Conservation (phyloP, 2,329 filamentous ascomycete species). For the Fusarium avenaceum region DNA sequence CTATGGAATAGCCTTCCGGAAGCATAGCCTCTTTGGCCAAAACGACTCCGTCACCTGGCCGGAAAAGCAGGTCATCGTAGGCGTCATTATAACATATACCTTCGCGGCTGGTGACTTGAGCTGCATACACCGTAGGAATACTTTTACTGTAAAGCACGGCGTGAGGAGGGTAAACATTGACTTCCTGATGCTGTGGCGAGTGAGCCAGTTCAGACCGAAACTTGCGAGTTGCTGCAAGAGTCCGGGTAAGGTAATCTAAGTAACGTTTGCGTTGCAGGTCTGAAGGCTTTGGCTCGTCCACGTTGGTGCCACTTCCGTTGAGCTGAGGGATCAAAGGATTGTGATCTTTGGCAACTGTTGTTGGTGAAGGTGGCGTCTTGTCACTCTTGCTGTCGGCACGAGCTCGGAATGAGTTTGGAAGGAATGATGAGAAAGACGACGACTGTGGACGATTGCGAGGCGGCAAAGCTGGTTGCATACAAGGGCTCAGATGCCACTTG, state of each 20-base stretch:
- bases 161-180: constrained; percentile 85
- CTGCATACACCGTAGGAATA: constrained; percentile 86
- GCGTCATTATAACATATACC: constrained; percentile 81
- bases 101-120: constrained; percentile 78
- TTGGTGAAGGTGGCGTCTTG: constrained; percentile 44
- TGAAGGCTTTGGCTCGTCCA: constrained; percentile 43
- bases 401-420: constrained; percentile 61
- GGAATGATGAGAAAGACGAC: constrained; percentile 62
- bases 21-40: constrained; percentile 88
- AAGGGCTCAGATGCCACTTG: constrained; percentile 82
- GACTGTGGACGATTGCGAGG: constrained; percentile 60
- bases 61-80: constrained; percentile 90
- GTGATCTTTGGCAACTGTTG: constrained; percentile 54
- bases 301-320: constrained; percentile 38
- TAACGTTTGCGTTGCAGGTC: constrained; percentile 53
- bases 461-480: constrained; percentile 76
- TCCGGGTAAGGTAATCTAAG: constrained; percentile 78
- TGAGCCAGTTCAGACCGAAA: constrained; percentile 84
- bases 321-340: constrained; percentile 50
- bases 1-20: constrained; percentile 81
- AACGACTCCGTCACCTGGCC: constrained; percentile 89
- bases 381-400: constrained; percentile 61
- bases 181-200: constrained; percentile 66
- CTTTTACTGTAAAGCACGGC: constrained; percentile 89
- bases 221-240: constrained; percentile 75